These are phyloP conservation scores for Lasiodiplodia sp. DNA, from an alignment of 2,329 filamentous ascomycete species.

Conservation along the genomic window DNA sequence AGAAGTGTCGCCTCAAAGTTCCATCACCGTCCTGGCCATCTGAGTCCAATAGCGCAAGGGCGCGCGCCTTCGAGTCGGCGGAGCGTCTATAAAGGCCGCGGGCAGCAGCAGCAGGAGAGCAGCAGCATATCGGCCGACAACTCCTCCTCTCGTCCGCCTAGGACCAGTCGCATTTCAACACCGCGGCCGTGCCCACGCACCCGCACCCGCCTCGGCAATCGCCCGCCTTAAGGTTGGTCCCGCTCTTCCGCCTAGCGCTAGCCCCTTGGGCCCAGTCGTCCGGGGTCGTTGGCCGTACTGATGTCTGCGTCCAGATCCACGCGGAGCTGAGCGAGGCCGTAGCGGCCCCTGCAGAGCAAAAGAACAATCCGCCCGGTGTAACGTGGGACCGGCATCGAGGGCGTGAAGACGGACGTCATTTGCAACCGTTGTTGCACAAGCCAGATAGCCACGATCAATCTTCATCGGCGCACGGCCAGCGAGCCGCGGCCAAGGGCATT, in stretches of 20 bases:
- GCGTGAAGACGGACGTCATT: conserved; percentile 31
- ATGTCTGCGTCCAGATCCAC: conserved; percentile 4
- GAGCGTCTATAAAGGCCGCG: conserved; percentile 16
- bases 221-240: conserved; percentile 29
- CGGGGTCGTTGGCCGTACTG: conserved; percentile 2
- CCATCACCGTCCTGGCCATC: conserved; percentile 26
- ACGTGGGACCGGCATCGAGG: conserved; percentile 23
- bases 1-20: conserved; percentile 30
- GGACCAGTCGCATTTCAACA: conserved; percentile 21
- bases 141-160: conserved; percentile 17
- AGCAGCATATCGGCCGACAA: conserved; percentile 4
- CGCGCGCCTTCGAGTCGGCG: conserved; percentile 23
- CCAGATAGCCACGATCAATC: conserved; percentile 26
- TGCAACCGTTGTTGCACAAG: conserved; percentile 27
- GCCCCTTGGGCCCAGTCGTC: conserved; percentile 1
- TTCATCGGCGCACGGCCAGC: conserved; percentile 29
- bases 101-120: background rate
- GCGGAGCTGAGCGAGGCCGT: conserved; percentile 12
- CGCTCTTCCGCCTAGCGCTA: conserved; percentile 28
- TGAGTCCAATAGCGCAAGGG: conserved; percentile 32
- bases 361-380: conserved; percentile 28
- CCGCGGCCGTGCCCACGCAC: conserved; percentile 16
- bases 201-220: conserved; percentile 29
- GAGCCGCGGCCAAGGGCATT: conserved; percentile 6
- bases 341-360: conserved; percentile 24